Evolutionary conservation across 441 rosid species (phyloP).

Genomic region (Pelargonium myrrhifolium): DNA sequence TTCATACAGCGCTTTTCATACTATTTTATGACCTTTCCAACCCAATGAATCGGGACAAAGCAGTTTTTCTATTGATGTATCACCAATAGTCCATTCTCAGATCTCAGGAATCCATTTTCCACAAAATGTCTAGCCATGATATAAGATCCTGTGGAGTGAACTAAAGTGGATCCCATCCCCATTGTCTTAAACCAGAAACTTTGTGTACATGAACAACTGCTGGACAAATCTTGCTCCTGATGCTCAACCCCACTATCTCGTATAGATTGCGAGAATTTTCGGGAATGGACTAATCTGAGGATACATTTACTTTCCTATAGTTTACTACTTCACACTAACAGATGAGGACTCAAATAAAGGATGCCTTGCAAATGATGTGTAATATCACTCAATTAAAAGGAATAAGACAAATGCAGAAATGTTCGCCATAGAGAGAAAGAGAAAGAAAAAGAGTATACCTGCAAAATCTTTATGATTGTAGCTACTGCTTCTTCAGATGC

Average conservation of each 20-base stretch:
- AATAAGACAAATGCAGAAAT: too few relatives aligned
- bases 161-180: slow-evolving; percentile 3
- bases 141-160: neutral
- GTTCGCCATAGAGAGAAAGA: too few relatives aligned
- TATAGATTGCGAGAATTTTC: too few relatives aligned
- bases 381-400: too few relatives aligned
- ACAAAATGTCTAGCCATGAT: neutral
- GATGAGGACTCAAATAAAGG: neutral
- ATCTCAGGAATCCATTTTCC: slow-evolving; percentile 5
- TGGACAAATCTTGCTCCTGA: neutral
- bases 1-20: neutral
- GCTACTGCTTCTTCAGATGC: slow-evolving; percentile 93
- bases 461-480: slow-evolving; percentile 59
- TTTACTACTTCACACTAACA: neutral
- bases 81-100: neutral
- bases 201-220: neutral
- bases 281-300: neutral
- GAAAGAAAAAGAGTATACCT: slow-evolving; percentile 35
- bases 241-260: neutral
- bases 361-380: too few relatives aligned
- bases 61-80: neutral
- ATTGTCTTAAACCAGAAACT: neutral
- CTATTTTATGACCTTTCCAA: neutral
- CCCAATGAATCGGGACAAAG: neutral
- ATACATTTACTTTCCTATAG: neutral